Evolutionary conservation across 192 early-diverging fungal species (phyloP), one percentile per base, ranked within the genome.

Genomic region (Geosiphon pyriformis): DNA sequence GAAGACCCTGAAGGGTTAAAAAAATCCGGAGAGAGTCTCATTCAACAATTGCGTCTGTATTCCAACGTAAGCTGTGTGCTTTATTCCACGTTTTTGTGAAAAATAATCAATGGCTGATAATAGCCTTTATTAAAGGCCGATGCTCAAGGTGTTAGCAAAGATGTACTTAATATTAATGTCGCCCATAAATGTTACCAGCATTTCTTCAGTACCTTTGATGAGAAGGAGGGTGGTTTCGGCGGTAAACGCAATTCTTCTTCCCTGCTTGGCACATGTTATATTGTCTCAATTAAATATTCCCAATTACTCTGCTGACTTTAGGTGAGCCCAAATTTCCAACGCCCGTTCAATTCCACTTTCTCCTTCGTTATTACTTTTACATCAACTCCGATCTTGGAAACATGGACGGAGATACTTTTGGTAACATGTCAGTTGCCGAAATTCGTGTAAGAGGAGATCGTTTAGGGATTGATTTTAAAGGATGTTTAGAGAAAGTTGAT

Each of bases 311-410:
- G 8, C 12, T 35, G 15, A 42, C 6, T 22, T 4, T 30, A 67
- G 65, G 53, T 42, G 82, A 82, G 17, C 86, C 86, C 1, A 87
- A 87, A 65, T 87, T 87, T 59, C 82, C 84, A 20, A 82, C 80
- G 0, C 83, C 86, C 18, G 82, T 79, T 8, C 66, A 77, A 52
- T 59, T 87, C 25, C 46, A 79, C 20, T 87, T 86, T 65, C 60
- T 87, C 15, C 59, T 86, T 31, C 68, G 73, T n/a, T 80, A 77
- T 50, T 53, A 76, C 61, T 64, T 55, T 26, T 78, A 75, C 46
- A 57, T 61, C 7, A 31, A 53, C 4, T 37, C 62, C 8, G 42
- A 55, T 47, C 62, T 57, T 60, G 35, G 7, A 0, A 47, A 23
- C 26, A 25, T 27, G 10, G 55, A 69, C n/a, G n/a, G n/a, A 32